Evolutionary conservation across 1,284 basidiomycete genomes (phyloP).

Genomic region (Sanguinoderma infundibulare): DNA sequence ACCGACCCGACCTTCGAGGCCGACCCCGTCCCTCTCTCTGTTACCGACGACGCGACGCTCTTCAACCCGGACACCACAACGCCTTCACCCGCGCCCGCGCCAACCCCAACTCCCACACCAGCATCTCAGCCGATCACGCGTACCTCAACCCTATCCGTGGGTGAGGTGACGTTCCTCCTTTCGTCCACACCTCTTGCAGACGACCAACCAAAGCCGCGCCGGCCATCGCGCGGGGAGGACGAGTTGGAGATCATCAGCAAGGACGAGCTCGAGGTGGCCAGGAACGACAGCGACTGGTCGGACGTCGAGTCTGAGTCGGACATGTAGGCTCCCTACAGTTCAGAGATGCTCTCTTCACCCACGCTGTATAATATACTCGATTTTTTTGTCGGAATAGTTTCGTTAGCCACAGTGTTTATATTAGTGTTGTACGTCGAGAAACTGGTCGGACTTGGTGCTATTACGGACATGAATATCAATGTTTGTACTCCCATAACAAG

Average conservation of each 20-base stretch:
- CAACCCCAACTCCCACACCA: not conserved
- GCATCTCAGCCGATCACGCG: not conserved
- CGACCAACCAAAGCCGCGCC: conserved; percentile 1
- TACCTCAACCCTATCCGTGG: conserved; percentile 4
- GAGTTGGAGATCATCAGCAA: conserved; percentile 24
- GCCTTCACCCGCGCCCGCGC: not conserved
- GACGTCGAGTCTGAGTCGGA: no score
- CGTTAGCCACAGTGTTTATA: no score
- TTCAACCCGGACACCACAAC: not conserved
- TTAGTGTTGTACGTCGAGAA: no score
- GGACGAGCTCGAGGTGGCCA: conserved; percentile 17
- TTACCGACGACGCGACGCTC: not conserved
- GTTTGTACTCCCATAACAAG: no score
- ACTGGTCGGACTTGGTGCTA: no score
- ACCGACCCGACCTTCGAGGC: not conserved
- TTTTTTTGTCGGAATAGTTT: no score
- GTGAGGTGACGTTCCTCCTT: conserved; percentile 19
- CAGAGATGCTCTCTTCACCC: no score
- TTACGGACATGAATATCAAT: no score
- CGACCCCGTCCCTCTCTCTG: not conserved
- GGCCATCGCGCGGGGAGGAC: conserved; percentile 5
- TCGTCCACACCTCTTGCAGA: conserved; percentile 22
- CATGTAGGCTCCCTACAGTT: no score
- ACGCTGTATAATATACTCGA: no score
- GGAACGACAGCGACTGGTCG: not conserved